A percentile compares a stretch with the other conserved stretches of the same genome.
Evolutionary conservation across 1,284 basidiomycete species (phyloP).

Genomic region (Fistulinella cinereoalba): DNA sequence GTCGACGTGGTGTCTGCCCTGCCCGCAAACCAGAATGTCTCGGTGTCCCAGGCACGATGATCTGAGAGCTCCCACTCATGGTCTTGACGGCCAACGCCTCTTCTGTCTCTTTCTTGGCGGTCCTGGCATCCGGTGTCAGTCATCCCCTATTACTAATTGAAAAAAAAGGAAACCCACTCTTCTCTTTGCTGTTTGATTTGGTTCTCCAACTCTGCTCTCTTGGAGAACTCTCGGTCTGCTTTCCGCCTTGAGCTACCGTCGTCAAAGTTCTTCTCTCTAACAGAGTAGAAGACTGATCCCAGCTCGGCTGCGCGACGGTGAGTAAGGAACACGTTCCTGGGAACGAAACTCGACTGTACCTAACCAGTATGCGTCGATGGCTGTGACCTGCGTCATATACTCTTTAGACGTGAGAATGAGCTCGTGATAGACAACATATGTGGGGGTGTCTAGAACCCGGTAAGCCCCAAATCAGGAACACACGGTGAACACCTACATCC

Average conservation of each 20-base stretch:
- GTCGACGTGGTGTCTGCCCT: conserved; percentile 61
- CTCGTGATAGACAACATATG: conserved; percentile 97
- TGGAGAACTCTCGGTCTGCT: conserved; percentile 86
- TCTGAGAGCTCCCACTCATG: conserved; percentile 57
- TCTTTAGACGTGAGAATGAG: conserved; percentile 91
- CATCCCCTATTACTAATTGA: neutral
- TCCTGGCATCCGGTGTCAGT: conserved; percentile 39
- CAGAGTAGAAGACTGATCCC: conserved; percentile 92
- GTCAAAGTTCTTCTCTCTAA: conserved; percentile 94
- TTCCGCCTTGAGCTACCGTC: conserved; percentile 70
- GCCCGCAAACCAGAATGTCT: conserved; percentile 66
- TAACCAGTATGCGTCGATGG: conserved; percentile 94
- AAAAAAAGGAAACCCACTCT: conserved; percentile 54
- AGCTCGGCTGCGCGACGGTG: conserved; percentile 67
- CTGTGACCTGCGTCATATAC: conserved; percentile 97
- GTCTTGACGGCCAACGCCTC: conserved; percentile 61
- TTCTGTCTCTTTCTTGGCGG: conserved; percentile 63
- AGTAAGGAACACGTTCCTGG: conserved; percentile 3
- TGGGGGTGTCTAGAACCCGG: conserved; percentile 73
- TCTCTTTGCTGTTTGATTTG: conserved; percentile 87
- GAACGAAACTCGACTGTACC: conserved; percentile 43
- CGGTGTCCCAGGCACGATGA: conserved; percentile 80
- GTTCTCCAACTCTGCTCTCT: conserved; percentile 84
- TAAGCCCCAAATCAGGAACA: neutral
- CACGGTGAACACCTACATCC: conserved; percentile 64